Base-by-base conservation (phyloP, 495 filamentous ascomycete genomes). In the Aspergillus avenaceus region DNA sequence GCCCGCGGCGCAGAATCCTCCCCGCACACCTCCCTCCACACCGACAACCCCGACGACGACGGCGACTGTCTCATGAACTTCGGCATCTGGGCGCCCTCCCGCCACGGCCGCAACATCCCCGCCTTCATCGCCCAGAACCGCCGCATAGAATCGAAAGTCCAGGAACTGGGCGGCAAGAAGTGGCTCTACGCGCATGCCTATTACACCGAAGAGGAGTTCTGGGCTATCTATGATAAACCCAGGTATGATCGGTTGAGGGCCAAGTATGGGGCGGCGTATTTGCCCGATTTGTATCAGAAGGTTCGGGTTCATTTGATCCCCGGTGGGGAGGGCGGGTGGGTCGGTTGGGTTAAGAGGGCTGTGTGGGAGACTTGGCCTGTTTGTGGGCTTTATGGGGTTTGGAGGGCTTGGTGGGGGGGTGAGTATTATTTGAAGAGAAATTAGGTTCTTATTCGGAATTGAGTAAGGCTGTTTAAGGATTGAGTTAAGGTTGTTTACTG, bases 151-250 rank as follows among this genome's bases (percentile, higher is more conserved):
- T 54, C 60, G 0, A 82, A 82, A 46, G 72, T 91, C 8, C 70
- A 66, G 11, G 78, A 79, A 47, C 72, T 91, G 2, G 80, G 83
- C 13, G 88, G 88, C 7, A 75, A 75, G 67, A 82, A 81, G 52
- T 81, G 77, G 74, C 65, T 83, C 5, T 83, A 82, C 58, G 77
- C 81, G 24, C 73, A 78, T 37, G 71, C 76, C 1, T 83, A 78
- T 59, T 79, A 78, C 45, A 63, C 61, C 5, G 73, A 82, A 52
- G 53, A 71, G 0, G 77, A 81, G 45, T 83, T 84, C 63, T 82
- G 79, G 78, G 34, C 45, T 2, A 71, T 77, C 21, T 81, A 80
- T 44, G 69, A 82, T 44, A 36, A 61, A 8, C 68, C n/a, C n/a
- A n/a, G 65, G 64, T 81, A 83, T 41, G 70, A 80, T 28, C 50